Evolutionary conservation across 225 moss, liverwort and hornwort species (phyloP).

Genomic region (Physcomitrellopsis africana): DNA sequence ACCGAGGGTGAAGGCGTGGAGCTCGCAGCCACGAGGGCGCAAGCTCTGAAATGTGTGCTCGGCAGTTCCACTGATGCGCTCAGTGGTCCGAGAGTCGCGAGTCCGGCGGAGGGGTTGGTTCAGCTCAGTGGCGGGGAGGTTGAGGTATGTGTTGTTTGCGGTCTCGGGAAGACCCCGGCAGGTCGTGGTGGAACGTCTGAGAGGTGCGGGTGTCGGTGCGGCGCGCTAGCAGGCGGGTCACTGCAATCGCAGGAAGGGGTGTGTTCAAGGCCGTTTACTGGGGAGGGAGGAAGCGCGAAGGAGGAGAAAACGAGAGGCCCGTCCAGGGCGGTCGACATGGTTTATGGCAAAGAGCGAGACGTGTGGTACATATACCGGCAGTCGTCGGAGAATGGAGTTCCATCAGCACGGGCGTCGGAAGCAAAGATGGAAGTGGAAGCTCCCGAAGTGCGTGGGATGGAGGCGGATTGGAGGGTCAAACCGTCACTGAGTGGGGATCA

Average conservation of each 20-base stretch:
- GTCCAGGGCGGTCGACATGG: neutral
- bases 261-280: neutral
- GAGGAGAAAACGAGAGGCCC: slow-evolving; percentile 4
- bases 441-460: slow-evolving; percentile 46
- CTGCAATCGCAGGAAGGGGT: slow-evolving; percentile 4
- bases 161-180: slow-evolving; percentile 12
- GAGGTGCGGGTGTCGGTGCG: slow-evolving; percentile 31
- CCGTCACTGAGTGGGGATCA: neutral
- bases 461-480: slow-evolving; percentile 37
- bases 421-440: slow-evolving; percentile 45
- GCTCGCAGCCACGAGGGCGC: neutral
- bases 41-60: slow-evolving; percentile 8
- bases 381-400: slow-evolving; percentile 48
- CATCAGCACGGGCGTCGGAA: slow-evolving; percentile 37
- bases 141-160: slow-evolving; percentile 27
- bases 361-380: slow-evolving; percentile 51
- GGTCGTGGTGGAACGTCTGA: slow-evolving; percentile 10
- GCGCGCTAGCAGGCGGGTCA: neutral
- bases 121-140: neutral
- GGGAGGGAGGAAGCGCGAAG: slow-evolving; percentile 15
- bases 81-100: neutral
- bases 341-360: slow-evolving; percentile 42
- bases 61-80: neutral
- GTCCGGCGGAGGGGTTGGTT: neutral
- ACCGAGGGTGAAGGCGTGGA: slow-evolving; percentile 23